Conservation (phyloP, 345 rosid species). For the Salix exigua region DNA sequence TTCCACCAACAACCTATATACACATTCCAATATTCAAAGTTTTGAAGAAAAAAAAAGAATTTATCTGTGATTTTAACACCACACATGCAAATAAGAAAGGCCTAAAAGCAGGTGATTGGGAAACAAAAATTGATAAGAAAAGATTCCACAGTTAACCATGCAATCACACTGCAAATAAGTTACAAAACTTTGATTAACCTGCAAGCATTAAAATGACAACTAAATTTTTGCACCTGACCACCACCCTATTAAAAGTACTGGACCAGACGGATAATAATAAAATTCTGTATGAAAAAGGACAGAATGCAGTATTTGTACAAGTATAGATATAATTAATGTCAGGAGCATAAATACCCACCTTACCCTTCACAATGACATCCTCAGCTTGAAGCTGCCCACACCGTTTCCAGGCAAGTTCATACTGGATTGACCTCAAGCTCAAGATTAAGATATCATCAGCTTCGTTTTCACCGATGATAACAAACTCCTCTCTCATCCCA, state of each 20-base stretch:
- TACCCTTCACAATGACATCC: slow-evolving; percentile 85
- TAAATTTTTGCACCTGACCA: neutral
- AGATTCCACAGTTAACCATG: neutral
- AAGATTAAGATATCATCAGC: slow-evolving; percentile 76
- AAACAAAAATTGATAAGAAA: neutral
- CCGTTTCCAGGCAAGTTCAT: slow-evolving; percentile 91
- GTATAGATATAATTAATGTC: neutral
- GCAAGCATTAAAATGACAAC: neutral
- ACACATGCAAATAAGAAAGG: neutral
- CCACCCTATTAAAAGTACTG: neutral
- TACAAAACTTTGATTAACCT: neutral
- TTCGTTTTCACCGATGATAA: slow-evolving; percentile 74
- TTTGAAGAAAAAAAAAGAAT: neutral
- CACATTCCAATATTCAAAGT: slow-evolving; percentile 5
- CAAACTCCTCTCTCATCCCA: slow-evolving; percentile 76
- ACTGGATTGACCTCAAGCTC: slow-evolving; percentile 71
- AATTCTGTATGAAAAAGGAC: neutral
- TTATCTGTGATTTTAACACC: neutral
- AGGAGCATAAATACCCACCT: slow-evolving; percentile 41
- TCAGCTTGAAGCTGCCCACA: slow-evolving; percentile 97
- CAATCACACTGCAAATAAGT: neutral
- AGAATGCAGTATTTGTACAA: neutral
- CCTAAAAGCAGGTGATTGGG: neutral
- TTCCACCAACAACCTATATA: slow-evolving; percentile 70
- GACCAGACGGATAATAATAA: neutral